A percentile compares a stretch with the other conserved stretches of the same genome.
Conservation (phyloP, 495 filamentous ascomycete genomes). For the Penicillium silybi region DNA sequence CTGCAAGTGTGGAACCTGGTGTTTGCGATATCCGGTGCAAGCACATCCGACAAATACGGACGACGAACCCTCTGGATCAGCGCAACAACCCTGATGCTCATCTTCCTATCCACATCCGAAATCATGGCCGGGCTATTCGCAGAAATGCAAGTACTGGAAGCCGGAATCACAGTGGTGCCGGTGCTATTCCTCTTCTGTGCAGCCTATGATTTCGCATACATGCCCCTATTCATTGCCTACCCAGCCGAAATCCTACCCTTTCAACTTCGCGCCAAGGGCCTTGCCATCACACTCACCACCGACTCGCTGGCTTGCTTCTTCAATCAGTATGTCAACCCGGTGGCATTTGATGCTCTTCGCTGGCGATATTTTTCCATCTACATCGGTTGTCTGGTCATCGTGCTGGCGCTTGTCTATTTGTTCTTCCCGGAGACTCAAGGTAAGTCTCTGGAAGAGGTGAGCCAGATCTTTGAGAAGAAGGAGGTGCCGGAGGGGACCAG, state of each 20-base stretch:
- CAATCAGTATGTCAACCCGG: conserved; percentile 53
- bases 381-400: conserved; percentile 4
- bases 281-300: conserved; percentile 58
- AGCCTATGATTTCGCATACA: conserved; percentile 58
- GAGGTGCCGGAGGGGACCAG: neutral
- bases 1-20: conserved; percentile 26
- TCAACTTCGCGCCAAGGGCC: conserved; percentile 63
- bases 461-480: conserved; percentile 2
- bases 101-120: conserved; percentile 51
- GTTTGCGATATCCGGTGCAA: conserved; percentile 44
- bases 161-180: conserved; percentile 53
- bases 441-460: conserved; percentile 7
- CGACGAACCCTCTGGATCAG: conserved; percentile 54
- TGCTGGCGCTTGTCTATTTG: conserved; percentile 2
- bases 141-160: conserved; percentile 36
- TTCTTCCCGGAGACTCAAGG: conserved; percentile 10
- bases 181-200: conserved; percentile 57
- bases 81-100: conserved; percentile 54
- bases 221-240: conserved; percentile 58
- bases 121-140: conserved; percentile 52
- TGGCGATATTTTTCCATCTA: conserved; percentile 39
- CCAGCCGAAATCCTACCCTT: conserved; percentile 63
- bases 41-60: conserved; percentile 54
- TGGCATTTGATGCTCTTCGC: conserved; percentile 40
- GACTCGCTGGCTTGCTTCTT: conserved; percentile 54